These are phyloP conservation scores for Kwoniella shivajii DNA, from an alignment of 1,284 basidiomycete species.

Conservation along the genomic window DNA sequence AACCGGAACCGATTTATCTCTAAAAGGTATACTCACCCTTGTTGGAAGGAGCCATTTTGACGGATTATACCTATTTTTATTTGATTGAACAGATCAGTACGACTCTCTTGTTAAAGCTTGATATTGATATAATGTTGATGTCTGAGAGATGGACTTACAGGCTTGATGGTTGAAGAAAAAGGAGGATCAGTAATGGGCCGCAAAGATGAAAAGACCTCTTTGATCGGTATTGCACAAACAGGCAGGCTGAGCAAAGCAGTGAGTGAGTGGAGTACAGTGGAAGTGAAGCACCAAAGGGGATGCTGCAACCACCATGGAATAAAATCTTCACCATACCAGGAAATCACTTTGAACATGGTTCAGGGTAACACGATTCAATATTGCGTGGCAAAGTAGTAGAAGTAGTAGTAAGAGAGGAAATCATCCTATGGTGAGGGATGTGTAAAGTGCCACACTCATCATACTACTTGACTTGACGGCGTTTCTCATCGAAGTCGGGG, in stretches of 20 bases:
- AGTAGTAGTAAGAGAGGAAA: too few species aligned
- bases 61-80: slow-evolving; percentile 2
- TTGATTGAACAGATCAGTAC: background rate
- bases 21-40: slow-evolving; percentile 31
- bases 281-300: too few species aligned
- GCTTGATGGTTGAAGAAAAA: slow-evolving; percentile 27
- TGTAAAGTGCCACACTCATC: slow-evolving; percentile 9
- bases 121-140: background rate
- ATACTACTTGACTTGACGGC: background rate
- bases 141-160: slow-evolving; percentile 19
- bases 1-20: background rate
- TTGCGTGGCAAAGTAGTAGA: too few species aligned
- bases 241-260: background rate
- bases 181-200: background rate
- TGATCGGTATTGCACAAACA: too few species aligned
- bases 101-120: background rate
- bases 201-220: slow-evolving; percentile 5
- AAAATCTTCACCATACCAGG: too few species aligned
- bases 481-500: slow-evolving; percentile 4
- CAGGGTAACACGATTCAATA: too few species aligned
- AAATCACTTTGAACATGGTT: too few species aligned
- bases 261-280: background rate
- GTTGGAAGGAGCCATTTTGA: slow-evolving; percentile 40
- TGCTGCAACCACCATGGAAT: too few species aligned
- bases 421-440: too few species aligned